Evolutionary conservation across 352 stramenopile species (phyloP).

Genomic region (Chrysophaeum taylorii): DNA sequence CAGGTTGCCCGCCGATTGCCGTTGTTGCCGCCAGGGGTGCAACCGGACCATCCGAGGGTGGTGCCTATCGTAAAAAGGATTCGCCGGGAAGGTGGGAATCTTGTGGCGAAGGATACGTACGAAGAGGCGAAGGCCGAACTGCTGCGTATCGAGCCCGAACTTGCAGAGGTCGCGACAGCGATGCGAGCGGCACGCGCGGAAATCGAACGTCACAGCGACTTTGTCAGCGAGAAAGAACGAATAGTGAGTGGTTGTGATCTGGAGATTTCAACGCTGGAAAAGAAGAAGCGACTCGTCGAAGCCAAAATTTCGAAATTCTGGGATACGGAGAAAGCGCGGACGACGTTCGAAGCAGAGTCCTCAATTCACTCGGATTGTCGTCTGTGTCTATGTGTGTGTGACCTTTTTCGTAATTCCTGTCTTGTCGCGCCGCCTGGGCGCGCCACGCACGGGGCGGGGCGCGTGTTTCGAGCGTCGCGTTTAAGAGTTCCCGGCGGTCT

Average conservation of each 20-base stretch:
- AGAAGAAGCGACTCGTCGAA: background rate
- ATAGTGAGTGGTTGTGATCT: background rate
- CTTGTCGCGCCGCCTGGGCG: too few relatives aligned
- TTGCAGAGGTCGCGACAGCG: background rate
- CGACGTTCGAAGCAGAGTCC: background rate
- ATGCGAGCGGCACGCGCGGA: constrained; percentile 3
- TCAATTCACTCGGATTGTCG: too few relatives aligned
- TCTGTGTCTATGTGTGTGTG: too few relatives aligned
- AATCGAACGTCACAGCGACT: constrained; percentile 14
- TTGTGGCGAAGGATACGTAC: constrained; percentile 34
- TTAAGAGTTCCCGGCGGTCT: too few relatives aligned
- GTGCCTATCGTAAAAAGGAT: constrained; percentile 30
- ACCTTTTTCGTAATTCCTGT: too few relatives aligned
- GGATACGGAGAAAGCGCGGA: constrained; percentile 17
- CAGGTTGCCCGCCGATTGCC: constrained; percentile 32
- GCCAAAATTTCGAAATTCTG: constrained; percentile 18
- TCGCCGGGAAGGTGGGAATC: constrained; percentile 24
- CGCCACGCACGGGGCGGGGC: too few relatives aligned
- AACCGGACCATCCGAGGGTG: constrained; percentile 26
- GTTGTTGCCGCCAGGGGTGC: constrained; percentile 30
- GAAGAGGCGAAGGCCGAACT: constrained; percentile 19
- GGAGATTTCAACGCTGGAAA: constrained; percentile 6
- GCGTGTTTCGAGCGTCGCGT: constrained; percentile 19
- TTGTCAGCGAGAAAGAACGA: constrained; percentile 7
- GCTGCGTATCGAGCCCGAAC: background rate